Evolutionary conservation across 106 monocot genomes (phyloP).

Genomic region (Gastrodia elata): DNA sequence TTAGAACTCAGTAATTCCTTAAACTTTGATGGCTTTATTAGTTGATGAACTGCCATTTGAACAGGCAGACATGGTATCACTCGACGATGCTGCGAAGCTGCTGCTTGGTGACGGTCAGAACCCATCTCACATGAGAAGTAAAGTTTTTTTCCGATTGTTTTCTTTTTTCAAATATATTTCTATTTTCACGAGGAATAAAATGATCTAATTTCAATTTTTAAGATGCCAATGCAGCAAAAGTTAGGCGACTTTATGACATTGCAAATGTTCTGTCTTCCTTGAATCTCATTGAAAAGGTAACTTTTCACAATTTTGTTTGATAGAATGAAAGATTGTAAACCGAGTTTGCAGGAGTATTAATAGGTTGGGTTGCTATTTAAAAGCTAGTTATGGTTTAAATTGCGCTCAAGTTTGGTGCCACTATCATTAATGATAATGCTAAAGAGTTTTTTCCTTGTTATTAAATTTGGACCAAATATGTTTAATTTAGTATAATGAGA

Average conservation of each 20-base stretch:
- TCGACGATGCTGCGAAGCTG: slow-evolving; percentile 78
- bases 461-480: no score
- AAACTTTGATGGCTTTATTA: no score
- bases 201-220: slow-evolving; percentile 5
- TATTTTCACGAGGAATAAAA: neutral
- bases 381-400: no score
- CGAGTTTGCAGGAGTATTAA: no score
- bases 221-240: slow-evolving; percentile 67
- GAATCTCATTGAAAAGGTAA: slow-evolving; percentile 90
- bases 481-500: no score
- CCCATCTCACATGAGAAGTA: slow-evolving; percentile 66
- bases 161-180: neutral
- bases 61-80: slow-evolving; percentile 70
- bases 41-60: neutral
- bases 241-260: slow-evolving; percentile 88
- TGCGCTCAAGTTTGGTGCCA: no score
- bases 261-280: slow-evolving; percentile 86
- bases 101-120: slow-evolving; percentile 66
- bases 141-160: slow-evolving; percentile 3
- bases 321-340: neutral
- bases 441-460: no score
- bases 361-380: no score
- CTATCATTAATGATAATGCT: no score
- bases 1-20: neutral
- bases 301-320: neutral